Conservation (phyloP, 2,329 filamentous ascomycete species). For the Alternaria incomplexa region DNA sequence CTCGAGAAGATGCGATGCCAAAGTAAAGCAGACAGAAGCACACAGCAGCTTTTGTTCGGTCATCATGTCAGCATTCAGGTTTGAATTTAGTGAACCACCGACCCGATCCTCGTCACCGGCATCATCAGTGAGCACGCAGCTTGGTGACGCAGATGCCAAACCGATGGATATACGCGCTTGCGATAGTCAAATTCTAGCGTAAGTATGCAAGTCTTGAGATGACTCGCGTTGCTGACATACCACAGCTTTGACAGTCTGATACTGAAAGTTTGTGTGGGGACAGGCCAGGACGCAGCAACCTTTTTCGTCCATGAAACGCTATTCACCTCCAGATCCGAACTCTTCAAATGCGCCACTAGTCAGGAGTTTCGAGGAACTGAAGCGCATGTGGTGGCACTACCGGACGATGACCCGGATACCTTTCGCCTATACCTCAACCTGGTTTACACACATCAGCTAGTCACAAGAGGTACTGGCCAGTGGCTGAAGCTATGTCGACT, state of each 20-base stretch:
- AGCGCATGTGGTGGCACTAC: background rate
- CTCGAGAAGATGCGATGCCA: too few relatives aligned
- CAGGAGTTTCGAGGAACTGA: background rate
- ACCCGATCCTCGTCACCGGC: too few relatives aligned
- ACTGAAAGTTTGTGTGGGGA: background rate
- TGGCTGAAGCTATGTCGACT: background rate
- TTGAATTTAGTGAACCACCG: too few relatives aligned
- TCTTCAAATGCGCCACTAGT: background rate
- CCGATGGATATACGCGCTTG: too few relatives aligned
- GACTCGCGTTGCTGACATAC: too few relatives aligned
- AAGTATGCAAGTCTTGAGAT: background rate
- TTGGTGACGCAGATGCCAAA: too few relatives aligned
- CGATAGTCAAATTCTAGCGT: background rate
- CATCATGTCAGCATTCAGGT: too few relatives aligned
- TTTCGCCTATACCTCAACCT: background rate
- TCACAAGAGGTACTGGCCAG: fast-evolving
- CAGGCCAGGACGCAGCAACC: fast-evolving
- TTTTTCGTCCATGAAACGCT: background rate
- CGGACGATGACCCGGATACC: fast-evolving
- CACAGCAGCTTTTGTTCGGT: too few relatives aligned
- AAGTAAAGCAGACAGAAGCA: too few relatives aligned
- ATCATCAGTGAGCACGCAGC: too few relatives aligned
- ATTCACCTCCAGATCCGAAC: background rate
- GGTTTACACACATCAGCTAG: background rate
- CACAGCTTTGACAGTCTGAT: background rate